Percentiles rank a stretch among this genome's conserved stretches.
Conservation (phyloP, 2,329 filamentous ascomycete species). For the Cladosporium sp. region DNA sequence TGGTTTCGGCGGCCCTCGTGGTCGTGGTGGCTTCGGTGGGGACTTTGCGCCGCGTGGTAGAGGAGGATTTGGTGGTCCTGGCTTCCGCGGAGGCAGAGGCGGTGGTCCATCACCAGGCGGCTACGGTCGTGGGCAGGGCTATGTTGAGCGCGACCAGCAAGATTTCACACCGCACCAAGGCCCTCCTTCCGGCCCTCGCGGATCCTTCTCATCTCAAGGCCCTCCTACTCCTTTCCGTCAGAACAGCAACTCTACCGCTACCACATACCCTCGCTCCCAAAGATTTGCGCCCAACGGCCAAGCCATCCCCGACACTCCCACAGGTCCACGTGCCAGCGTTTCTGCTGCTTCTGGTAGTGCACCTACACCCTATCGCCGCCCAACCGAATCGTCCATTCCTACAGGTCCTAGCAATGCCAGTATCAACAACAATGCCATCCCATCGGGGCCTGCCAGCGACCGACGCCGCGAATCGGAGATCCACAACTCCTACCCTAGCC, state of each 20-base stretch:
- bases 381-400: constrained; percentile 24
- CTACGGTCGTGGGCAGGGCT: constrained; percentile 21
- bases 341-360: constrained; percentile 29
- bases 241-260: constrained; percentile 45
- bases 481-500: not conserved
- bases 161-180: constrained; percentile 21
- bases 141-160: constrained; percentile 22
- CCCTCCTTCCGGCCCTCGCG: constrained; percentile 39
- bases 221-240: constrained; percentile 42
- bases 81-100: constrained; percentile 39
- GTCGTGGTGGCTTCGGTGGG: constrained; percentile 44
- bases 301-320: constrained; percentile 30
- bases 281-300: constrained; percentile 43
- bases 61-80: constrained; percentile 34
- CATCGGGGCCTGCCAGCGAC: constrained; percentile 21
- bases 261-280: constrained; percentile 51
- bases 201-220: constrained; percentile 33
- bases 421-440: constrained; percentile 8
- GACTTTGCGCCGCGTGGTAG: constrained; percentile 33
- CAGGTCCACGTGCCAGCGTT: constrained; percentile 21
- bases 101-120: constrained; percentile 24
- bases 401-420: constrained; percentile 12
- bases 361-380: constrained; percentile 31
- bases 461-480: constrained; percentile 22
- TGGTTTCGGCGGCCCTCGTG: constrained; percentile 37